Conservation (phyloP, 2,329 filamentous ascomycete genomes). For the Ophiostoma angusticollis region DNA sequence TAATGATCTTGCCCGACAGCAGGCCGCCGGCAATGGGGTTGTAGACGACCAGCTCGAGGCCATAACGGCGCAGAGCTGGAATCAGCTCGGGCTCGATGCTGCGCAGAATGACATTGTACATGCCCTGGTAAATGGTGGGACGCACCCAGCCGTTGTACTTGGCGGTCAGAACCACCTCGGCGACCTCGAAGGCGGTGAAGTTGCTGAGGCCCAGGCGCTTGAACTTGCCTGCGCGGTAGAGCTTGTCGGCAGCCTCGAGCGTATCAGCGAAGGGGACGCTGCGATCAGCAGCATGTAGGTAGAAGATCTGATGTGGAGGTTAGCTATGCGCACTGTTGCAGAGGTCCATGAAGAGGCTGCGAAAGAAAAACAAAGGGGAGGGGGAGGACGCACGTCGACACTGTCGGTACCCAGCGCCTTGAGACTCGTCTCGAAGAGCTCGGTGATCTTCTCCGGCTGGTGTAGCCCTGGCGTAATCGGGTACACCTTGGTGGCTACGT, state of each 20-base stretch:
- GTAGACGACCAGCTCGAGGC: constrained; percentile 56
- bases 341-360: too few relatives aligned
- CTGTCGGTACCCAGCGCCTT: constrained; percentile 57
- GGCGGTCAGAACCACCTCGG: constrained; percentile 58
- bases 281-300: constrained; percentile 51
- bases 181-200: constrained; percentile 64
- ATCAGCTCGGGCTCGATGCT: constrained; percentile 52
- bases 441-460: constrained; percentile 46
- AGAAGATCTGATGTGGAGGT: constrained; percentile 44
- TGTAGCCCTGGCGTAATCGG: constrained; percentile 47
- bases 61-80: constrained; percentile 52
- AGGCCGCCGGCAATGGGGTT: constrained; percentile 62
- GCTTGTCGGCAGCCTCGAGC: constrained; percentile 50
- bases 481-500: constrained; percentile 68
- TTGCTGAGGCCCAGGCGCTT: constrained; percentile 58
- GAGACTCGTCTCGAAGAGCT: constrained; percentile 52
- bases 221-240: constrained; percentile 62
- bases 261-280: constrained; percentile 40
- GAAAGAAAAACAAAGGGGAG: background rate
- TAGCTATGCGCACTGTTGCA: background rate
- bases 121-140: constrained; percentile 62
- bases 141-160: constrained; percentile 54
- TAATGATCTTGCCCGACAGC: constrained; percentile 46
- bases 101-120: constrained; percentile 47
- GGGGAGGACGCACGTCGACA: constrained; percentile 44